Conservation (phyloP, 176 grass and related monocot genomes). For the Carex cristatella region DNA sequence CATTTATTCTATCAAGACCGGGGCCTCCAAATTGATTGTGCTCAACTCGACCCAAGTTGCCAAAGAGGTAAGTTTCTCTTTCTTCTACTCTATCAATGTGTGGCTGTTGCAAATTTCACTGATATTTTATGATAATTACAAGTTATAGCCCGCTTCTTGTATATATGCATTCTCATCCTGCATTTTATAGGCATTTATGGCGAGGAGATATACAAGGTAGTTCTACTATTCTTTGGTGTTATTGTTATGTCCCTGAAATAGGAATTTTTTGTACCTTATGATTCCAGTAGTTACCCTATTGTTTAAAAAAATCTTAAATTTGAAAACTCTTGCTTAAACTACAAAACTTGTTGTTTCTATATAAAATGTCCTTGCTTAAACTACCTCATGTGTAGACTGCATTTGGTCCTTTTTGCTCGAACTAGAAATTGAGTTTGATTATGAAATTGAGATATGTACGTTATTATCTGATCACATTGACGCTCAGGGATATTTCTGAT, state of each 20-base stretch:
- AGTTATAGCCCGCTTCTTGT: background rate
- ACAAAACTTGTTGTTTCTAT: background rate
- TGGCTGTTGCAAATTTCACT: background rate
- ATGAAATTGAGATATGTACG: background rate
- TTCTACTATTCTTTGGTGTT: background rate
- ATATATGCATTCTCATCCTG: background rate
- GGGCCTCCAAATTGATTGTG: constrained; percentile 54
- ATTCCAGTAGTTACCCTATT: background rate
- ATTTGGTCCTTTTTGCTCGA: background rate
- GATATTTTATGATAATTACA: background rate
- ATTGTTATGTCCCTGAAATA: background rate
- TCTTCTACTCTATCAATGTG: background rate
- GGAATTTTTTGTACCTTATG: background rate
- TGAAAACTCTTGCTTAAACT: background rate
- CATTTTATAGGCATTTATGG: background rate
- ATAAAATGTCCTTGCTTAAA: background rate
- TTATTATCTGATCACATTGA: background rate
- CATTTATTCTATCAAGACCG: constrained; percentile 70
- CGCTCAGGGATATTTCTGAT: background rate
- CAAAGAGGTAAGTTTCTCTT: constrained; percentile 44
- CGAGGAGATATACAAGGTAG: background rate
- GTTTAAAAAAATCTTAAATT: background rate
- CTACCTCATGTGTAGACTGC: background rate
- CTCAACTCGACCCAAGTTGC: constrained; percentile 74
- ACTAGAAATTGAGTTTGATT: background rate